phyloP scores from a whole-genome alignment of 2,329 filamentous ascomycete species.

The Lachnellula subtilissima region DNA sequence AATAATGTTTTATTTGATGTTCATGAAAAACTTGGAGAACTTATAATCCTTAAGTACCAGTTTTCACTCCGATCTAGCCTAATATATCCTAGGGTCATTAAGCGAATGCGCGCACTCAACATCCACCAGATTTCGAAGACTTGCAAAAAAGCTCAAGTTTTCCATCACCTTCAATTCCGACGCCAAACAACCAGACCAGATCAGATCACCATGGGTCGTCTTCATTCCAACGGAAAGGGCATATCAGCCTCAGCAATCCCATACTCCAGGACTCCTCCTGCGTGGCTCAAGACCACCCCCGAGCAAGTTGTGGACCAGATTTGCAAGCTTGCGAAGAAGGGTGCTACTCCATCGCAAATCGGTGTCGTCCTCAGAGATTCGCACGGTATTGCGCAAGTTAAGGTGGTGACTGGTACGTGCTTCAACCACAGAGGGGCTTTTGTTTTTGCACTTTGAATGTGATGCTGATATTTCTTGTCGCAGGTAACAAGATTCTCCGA shows the following conservation, averaged over 20 bases:
- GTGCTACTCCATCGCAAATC: conserved; percentile 96
- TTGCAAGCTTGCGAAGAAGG: conserved; percentile 98
- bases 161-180: not conserved
- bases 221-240: conserved; percentile 99
- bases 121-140: not conserved
- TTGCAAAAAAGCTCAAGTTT: not conserved
- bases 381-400: conserved; percentile 97
- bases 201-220: conserved; percentile 72
- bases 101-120: too few relatives aligned
- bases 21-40: not conserved
- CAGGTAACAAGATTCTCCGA: conserved; percentile 99
- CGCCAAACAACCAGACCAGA: conserved; percentile 12
- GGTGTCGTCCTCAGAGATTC: conserved; percentile 98
- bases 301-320: conserved; percentile 99
- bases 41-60: not conserved
- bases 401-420: conserved; percentile 84
- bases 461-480: conserved; percentile 36
- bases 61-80: too few relatives aligned
- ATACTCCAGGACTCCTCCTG: conserved; percentile 87
- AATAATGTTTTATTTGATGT: not conserved
- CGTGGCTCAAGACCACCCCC: conserved; percentile 98
- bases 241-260: conserved; percentile 94
- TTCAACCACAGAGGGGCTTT: not conserved
- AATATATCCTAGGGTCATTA: too few relatives aligned
- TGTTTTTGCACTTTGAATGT: conserved; percentile 6